phyloP scores from a whole-genome alignment of 345 rosid species.

The Iberis pinnata region DNA sequence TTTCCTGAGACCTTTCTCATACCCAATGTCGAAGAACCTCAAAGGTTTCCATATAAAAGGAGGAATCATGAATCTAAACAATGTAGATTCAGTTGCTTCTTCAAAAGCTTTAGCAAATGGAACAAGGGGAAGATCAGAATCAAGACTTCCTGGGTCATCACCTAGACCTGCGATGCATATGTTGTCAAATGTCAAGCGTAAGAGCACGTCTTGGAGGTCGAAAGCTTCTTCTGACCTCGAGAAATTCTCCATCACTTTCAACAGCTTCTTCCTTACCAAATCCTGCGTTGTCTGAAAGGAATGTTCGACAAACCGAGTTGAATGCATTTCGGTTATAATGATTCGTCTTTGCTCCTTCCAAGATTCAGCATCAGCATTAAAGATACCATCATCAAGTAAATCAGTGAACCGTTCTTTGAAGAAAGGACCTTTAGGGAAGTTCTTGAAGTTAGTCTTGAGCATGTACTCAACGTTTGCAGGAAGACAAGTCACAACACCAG shows the following conservation, averaged over 20 bases:
- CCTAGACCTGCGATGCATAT: slow-evolving; percentile 66
- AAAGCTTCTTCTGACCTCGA: slow-evolving; percentile 17
- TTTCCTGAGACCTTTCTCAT: slow-evolving; percentile 44
- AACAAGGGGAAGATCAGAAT: slow-evolving; percentile 31
- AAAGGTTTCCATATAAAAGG: slow-evolving; percentile 53
- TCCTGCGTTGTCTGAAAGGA: slow-evolving; percentile 39
- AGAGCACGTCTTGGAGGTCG: slow-evolving; percentile 60
- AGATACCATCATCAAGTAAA: slow-evolving; percentile 67
- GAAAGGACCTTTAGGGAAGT: slow-evolving; percentile 63
- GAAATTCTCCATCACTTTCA: slow-evolving; percentile 45
- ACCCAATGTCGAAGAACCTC: slow-evolving; percentile 43
- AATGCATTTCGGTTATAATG: slow-evolving; percentile 45
- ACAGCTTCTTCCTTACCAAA: slow-evolving; percentile 45
- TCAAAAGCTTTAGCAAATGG: slow-evolving; percentile 47
- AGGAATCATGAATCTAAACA: slow-evolving; percentile 43
- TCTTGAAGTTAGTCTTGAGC: slow-evolving; percentile 56
- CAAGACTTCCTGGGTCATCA: slow-evolving; percentile 53
- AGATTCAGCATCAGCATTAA: slow-evolving; percentile 50
- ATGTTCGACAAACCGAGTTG: slow-evolving; percentile 30
- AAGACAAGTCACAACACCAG: slow-evolving; percentile 46
- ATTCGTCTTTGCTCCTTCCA: slow-evolving; percentile 59
- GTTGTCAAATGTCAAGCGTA: slow-evolving; percentile 55
- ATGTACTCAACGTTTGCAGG: slow-evolving; percentile 57
- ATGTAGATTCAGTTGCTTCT: slow-evolving; percentile 43
- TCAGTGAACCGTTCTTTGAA: slow-evolving; percentile 49